Conservation (phyloP, 352 stramenopile species). For the Globisporangium carolinianum region DNA sequence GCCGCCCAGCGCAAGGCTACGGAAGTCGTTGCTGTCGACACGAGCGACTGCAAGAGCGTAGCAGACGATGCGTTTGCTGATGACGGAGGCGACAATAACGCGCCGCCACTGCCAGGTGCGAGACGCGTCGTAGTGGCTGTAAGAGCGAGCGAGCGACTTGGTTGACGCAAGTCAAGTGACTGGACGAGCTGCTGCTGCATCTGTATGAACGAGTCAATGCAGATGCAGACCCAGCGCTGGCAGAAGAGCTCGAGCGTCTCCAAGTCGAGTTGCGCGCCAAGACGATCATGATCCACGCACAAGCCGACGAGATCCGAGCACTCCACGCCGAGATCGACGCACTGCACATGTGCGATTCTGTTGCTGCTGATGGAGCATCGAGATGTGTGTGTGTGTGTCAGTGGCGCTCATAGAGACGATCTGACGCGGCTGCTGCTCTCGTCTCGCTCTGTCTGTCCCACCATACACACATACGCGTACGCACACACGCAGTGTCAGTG, state of each 20-base stretch:
- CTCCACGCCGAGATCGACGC: conserved; percentile 54
- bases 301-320: conserved; percentile 54
- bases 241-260: conserved; percentile 56
- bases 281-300: conserved; percentile 43
- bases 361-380: not conserved
- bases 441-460: not conserved
- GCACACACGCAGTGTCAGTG: conserved; percentile 16
- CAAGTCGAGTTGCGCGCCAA: conserved; percentile 51
- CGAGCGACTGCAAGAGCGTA: not conserved
- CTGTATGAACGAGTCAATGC: too few species aligned
- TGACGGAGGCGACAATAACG: conserved; percentile 1
- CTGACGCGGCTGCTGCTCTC: not conserved
- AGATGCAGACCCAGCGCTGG: conserved; percentile 21
- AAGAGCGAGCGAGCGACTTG: too few species aligned
- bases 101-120: conserved; percentile 2
- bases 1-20: conserved; percentile 22
- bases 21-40: too few species aligned
- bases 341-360: conserved; percentile 22
- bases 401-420: not conserved
- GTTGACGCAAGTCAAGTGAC: too few species aligned
- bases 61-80: conserved; percentile 8
- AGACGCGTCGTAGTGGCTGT: too few species aligned
- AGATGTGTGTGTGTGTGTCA: too few species aligned
- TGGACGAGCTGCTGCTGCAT: too few species aligned
- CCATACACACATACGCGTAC: too few species aligned